These are phyloP conservation scores for Microdochium trichocladiopsis DNA, from an alignment of 2,329 filamentous ascomycete species.

Conservation along the genomic window DNA sequence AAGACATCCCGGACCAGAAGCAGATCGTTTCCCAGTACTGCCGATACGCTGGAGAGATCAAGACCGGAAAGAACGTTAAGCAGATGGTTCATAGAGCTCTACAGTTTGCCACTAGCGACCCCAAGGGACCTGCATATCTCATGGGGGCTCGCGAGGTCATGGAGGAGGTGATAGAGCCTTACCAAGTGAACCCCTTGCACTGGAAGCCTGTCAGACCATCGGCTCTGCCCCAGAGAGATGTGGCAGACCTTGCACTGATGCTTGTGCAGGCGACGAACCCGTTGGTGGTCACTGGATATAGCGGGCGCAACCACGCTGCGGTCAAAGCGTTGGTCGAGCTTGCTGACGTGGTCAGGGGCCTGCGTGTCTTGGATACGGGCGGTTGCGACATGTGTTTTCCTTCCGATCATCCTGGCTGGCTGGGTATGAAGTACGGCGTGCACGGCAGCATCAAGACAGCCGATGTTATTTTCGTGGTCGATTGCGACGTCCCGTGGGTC, in stretches of 20 bases:
- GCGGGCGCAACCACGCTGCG: constrained; percentile 33
- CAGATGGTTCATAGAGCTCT: constrained; percentile 68
- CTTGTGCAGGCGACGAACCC: constrained; percentile 38
- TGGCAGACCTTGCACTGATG: constrained; percentile 31
- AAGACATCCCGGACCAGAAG: constrained; percentile 70
- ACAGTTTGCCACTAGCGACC: constrained; percentile 63
- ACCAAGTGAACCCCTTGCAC: constrained; percentile 12
- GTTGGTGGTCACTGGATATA: constrained; percentile 41
- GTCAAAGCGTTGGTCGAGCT: constrained; percentile 35
- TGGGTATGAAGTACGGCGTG: constrained; percentile 49
- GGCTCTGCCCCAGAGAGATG: constrained; percentile 25
- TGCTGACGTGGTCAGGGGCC: constrained; percentile 35
- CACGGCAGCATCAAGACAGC: constrained; percentile 53
- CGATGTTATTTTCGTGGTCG: constrained; percentile 58
- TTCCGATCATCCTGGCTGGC: constrained; percentile 23
- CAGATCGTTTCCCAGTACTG: constrained; percentile 68
- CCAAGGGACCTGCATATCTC: constrained; percentile 64
- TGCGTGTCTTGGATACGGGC: constrained; percentile 44
- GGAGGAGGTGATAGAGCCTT: constrained; percentile 48
- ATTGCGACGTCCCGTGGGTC: constrained; percentile 67
- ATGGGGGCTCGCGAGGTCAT: constrained; percentile 61
- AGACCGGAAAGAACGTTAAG: constrained; percentile 66
- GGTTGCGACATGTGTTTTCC: constrained; percentile 40
- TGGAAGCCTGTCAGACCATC: constrained; percentile 15
- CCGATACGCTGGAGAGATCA: constrained; percentile 63